Evolutionary conservation across 78 protist genomes (phyloP).

Genomic region (Isochrysis galbana): DNA sequence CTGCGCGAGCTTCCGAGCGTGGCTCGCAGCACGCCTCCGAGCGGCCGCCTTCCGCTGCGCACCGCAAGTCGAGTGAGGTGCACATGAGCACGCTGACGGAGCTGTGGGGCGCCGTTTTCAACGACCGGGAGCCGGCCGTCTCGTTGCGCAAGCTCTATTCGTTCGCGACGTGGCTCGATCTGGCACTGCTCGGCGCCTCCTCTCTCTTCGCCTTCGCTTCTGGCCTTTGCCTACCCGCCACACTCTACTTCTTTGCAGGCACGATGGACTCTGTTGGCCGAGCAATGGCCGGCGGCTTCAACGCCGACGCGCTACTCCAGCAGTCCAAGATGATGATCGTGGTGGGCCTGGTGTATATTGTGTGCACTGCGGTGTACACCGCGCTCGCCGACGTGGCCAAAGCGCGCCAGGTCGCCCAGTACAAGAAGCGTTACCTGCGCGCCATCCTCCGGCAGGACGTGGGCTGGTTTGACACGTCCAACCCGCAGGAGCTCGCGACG

Average conservation of each 20-base stretch:
- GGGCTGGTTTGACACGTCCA: neutral
- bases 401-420: neutral
- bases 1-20: too few species aligned
- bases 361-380: neutral
- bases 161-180: neutral
- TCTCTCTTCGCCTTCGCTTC: neutral
- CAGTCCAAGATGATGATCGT: neutral
- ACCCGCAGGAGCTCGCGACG: constrained; percentile 1
- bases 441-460: constrained; percentile 13
- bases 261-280: neutral
- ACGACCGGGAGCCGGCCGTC: neutral
- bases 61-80: too few species aligned
- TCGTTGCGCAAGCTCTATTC: neutral
- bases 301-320: neutral
- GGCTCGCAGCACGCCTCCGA: too few species aligned
- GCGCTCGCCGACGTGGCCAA: neutral
- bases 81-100: neutral
- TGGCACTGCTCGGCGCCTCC: neutral
- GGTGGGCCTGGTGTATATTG: neutral
- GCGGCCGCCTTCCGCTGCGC: too few species aligned
- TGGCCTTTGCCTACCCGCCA: neutral
- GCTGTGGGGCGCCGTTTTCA: neutral
- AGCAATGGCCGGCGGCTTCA: neutral
- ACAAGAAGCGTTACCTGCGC: neutral
- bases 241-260: neutral